Evolutionary conservation across 495 filamentous ascomycete species (phyloP), one percentile per base, ranked within the genome.

Genomic region (Aspergillus baeticus): DNA sequence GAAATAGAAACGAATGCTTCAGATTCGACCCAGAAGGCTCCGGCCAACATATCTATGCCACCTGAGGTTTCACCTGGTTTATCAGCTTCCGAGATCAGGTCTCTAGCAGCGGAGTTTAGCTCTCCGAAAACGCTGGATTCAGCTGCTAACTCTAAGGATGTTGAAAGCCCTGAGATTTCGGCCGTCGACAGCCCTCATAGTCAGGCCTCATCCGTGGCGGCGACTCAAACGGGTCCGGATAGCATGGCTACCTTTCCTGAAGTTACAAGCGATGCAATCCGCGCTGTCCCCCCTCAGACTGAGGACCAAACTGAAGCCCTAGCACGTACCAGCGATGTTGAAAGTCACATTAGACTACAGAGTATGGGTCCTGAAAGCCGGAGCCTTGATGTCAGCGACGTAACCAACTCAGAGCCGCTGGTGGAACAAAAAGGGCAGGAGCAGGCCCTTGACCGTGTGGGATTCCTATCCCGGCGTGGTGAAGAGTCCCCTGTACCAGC

Each of bases 401-500:
- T 21, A 10, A 8, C 14, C 4, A n/a, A 10, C 41, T 10, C 43
- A 33, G 7, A 14, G 2, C n/a, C 53, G 17, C 4, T 39, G 6
- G 13, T 18, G 4, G n/a, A 35, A 14, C 2, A 26, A 6, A 11
- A 42, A 1, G 29, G 14, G 18, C 15, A 35, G 20, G 10, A 21
- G 29, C 26, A 22, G 21, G 29, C 5, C 3, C 36, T 23, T 13
- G 45, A 36, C 10, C 36, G 45, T 5, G n/a, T 18, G 15, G 54
- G 54, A 1, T 57, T 43, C 11, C 31, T 57, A 36, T 49, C 45
- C 29, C 42, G 38, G 14, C 36, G 34, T 10, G 54, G 36, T 11
- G 10, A 26, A 3, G 18, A 45, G 36, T 2, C 4, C 2, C 31
- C 29, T 21, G 1, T 18, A 20, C n/a, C 39, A 26, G 26, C 14